Conservation (phyloP, 78 protist species). For the Dictyostelium capitatum region DNA sequence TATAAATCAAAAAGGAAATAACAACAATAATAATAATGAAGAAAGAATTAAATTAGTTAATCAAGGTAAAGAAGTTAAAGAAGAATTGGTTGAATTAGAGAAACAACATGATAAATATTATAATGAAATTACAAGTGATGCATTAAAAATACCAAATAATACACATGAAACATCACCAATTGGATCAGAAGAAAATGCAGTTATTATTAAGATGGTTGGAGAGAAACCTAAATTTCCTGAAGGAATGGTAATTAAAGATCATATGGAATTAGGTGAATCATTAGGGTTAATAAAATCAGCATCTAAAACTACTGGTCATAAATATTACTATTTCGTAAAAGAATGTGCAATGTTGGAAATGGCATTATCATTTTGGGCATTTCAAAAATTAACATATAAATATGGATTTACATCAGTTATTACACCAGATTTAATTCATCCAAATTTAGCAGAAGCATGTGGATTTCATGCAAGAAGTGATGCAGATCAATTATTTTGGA, state of each 20-base stretch:
- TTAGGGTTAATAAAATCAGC: conserved; percentile 26
- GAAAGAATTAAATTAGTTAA: conserved; percentile 23
- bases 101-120: conserved; percentile 1
- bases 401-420: conserved; percentile 64
- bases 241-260: conserved; percentile 8
- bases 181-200: conserved; percentile 51
- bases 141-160: conserved; percentile 70
- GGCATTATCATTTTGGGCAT: conserved; percentile 83
- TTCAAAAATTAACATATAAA: conserved; percentile 7
- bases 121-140: conserved; percentile 26
- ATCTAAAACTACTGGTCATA: conserved; percentile 51
- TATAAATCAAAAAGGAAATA: too few relatives aligned
- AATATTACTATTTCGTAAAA: conserved; percentile 58
- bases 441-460: conserved; percentile 79
- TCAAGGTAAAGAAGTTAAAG: conserved; percentile 47
- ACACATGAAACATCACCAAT: conserved; percentile 65
- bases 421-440: conserved; percentile 84
- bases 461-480: conserved; percentile 87
- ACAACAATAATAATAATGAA: background rate
- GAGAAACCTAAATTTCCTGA: conserved; percentile 27
- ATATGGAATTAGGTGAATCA: conserved; percentile 57
- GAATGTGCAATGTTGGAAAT: conserved; percentile 82
- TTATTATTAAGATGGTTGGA: background rate
- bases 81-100: conserved; percentile 9
- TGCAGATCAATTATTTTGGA: conserved; percentile 50